Base-by-base conservation (phyloP, 192 early-diverging fungal genomes). In the Rhizophagus prolifer region DNA sequence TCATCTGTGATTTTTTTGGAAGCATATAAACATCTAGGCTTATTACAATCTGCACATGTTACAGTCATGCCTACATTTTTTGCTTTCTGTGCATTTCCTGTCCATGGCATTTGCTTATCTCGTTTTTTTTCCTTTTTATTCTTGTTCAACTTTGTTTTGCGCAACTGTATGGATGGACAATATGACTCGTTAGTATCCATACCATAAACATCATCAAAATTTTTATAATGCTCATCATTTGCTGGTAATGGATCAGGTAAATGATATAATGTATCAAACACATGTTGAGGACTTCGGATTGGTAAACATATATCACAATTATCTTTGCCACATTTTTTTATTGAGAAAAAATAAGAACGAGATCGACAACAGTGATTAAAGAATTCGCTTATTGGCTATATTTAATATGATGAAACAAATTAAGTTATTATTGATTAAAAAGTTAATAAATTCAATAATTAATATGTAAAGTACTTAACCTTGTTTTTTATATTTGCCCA, bases 281-380 rank as follows among this genome's bases (percentile, higher is more conserved):
- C 9, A 62, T 62, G 10, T 62, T 62, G 61, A 13, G 13, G 26
- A 62, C 23, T 23, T 14, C 61, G 1, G 9, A 28, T 28, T 28
- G 26, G 3, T 14, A 28, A 13, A 23, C 61, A 62, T 13, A 62
- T 62, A 30, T 26, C 2, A 26, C 61, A 62, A 9, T 62, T 4
- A 28, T 62, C 23, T 25, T 62, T 26, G 9, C 26, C 10, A 30
- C 13, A 62, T 12, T 62, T 62, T 12, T 62, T 62, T 25, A 62
- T 62, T 62, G 4, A 62, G 30, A 62, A 62, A 62, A 62, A 62
- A 62, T 62, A 62, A 9, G 12, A 28, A 28, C 10, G 12, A 13
- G 13, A 62, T 12, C 30, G 61, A 13, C 61, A 62, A 62, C 61
- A 62, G n/a, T 62, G 61, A 9, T 62, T 28, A 62, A 62, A 62